These are phyloP conservation scores for Aureobasidium zeae DNA, from an alignment of 2,329 filamentous ascomycete genomes.

Conservation along the genomic window DNA sequence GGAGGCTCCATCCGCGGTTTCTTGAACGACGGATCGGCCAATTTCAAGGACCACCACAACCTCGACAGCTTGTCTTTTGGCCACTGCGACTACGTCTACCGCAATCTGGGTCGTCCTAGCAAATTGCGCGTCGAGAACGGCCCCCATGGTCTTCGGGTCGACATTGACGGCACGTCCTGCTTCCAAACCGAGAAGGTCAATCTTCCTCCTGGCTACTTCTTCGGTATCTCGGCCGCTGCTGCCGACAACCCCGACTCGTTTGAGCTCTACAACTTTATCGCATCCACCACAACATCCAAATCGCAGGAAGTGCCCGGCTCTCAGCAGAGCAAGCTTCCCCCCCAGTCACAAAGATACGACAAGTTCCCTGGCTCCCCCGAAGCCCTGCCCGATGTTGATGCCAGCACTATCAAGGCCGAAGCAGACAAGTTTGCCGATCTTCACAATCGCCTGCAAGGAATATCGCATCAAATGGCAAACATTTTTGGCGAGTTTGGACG, in stretches of 20 bases:
- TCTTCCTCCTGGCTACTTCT: slow-evolving; percentile 69
- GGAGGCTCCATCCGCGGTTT: slow-evolving; percentile 83
- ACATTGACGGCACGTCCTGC: slow-evolving; percentile 69
- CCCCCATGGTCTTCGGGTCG: slow-evolving; percentile 59
- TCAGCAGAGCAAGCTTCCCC: slow-evolving; percentile 25
- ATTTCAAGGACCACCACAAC: slow-evolving; percentile 66
- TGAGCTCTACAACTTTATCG: slow-evolving; percentile 78
- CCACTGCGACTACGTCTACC: slow-evolving; percentile 82
- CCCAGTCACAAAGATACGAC: slow-evolving; percentile 22
- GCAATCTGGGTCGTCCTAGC: slow-evolving; percentile 79
- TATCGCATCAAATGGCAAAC: slow-evolving; percentile 58
- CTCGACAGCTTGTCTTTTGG: slow-evolving; percentile 86
- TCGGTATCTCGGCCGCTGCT: slow-evolving; percentile 80
- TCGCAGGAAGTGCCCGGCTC: slow-evolving; percentile 26
- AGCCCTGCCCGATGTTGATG: slow-evolving; percentile 29
- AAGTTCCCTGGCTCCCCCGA: slow-evolving; percentile 36
- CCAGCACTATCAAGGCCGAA: slow-evolving; percentile 33
- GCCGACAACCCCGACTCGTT: slow-evolving; percentile 91
- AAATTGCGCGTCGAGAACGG: slow-evolving; percentile 66
- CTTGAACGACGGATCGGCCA: slow-evolving; percentile 78
- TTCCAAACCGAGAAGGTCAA: slow-evolving; percentile 71
- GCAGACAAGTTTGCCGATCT: slow-evolving; percentile 69
- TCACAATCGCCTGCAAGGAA: slow-evolving; percentile 68
- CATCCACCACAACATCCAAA: slow-evolving; percentile 42
- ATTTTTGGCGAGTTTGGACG: slow-evolving; percentile 50